phyloP scores from a whole-genome alignment of 768 basidiomycete species.

The Fistulinella prunicolor region DNA sequence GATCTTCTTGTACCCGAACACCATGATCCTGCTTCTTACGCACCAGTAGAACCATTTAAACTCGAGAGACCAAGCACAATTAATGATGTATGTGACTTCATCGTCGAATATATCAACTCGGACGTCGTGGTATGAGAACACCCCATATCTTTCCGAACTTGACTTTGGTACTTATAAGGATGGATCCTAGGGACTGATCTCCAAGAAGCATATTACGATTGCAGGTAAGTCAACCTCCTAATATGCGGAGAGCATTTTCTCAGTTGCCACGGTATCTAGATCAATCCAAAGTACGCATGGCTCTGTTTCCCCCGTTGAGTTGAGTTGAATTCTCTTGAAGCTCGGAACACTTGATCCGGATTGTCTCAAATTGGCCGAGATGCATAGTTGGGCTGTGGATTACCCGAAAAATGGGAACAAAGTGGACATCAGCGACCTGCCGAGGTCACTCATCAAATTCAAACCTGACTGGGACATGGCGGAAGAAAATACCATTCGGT shows the following conservation, averaged over 20 bases:
- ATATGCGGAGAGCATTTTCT: background rate
- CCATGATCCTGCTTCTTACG: constrained; percentile 52
- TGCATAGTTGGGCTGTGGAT: constrained; percentile 68
- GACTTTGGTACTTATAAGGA: constrained; percentile 5
- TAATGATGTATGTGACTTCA: constrained; percentile 73
- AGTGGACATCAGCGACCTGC: constrained; percentile 53
- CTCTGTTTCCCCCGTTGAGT: background rate
- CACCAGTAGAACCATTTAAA: constrained; percentile 33
- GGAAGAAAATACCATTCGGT: constrained; percentile 50
- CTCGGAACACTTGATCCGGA: constrained; percentile 55
- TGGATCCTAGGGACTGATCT: constrained; percentile 57
- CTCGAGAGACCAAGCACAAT: constrained; percentile 52
- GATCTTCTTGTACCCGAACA: constrained; percentile 53
- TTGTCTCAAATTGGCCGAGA: constrained; percentile 56
- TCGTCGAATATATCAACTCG: constrained; percentile 81
- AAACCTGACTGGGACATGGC: constrained; percentile 80
- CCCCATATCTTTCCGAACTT: background rate
- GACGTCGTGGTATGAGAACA: constrained; percentile 67
- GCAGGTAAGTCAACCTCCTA: constrained; percentile 47
- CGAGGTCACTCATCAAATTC: constrained; percentile 54
- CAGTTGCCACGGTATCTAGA: constrained; percentile 40
- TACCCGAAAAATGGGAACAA: constrained; percentile 76
- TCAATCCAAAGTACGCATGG: constrained; percentile 57
- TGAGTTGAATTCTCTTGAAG: constrained; percentile 31
- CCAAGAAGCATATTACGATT: constrained; percentile 64